Conservation (phyloP, 2,329 filamentous ascomycete genomes). For the Pseudogymnoascus sp. region DNA sequence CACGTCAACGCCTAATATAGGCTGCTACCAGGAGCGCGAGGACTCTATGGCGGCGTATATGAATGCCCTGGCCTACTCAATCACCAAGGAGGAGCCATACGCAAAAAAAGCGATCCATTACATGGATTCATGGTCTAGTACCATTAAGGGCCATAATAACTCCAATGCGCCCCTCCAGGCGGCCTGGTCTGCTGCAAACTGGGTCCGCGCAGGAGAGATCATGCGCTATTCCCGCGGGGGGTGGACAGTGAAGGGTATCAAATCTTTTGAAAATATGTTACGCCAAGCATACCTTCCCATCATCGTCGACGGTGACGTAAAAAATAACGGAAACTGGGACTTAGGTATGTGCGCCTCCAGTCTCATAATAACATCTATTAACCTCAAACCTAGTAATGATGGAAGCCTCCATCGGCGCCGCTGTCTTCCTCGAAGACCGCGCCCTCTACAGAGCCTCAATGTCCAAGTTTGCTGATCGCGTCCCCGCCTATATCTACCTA, state of each 20-base stretch:
- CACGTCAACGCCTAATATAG: slow-evolving; percentile 22
- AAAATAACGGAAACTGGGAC: slow-evolving; percentile 23
- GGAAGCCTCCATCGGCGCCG: slow-evolving; percentile 20
- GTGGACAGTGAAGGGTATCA: slow-evolving; percentile 18
- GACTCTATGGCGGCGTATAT: slow-evolving; percentile 25
- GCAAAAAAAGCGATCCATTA: slow-evolving; percentile 23
- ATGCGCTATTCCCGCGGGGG: slow-evolving; percentile 22
- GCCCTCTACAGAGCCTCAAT: slow-evolving; percentile 21
- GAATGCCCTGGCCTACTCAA: slow-evolving; percentile 23
- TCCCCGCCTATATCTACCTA: slow-evolving; percentile 24
- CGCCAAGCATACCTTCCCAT: slow-evolving; percentile 22
- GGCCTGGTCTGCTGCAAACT: slow-evolving; percentile 24
- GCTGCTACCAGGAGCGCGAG: slow-evolving; percentile 23
- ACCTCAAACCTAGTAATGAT: slow-evolving; percentile 19
- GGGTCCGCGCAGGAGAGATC: slow-evolving; percentile 25
- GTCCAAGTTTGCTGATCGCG: slow-evolving; percentile 19
- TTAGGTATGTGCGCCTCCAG: slow-evolving; percentile 16
- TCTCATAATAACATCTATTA: neutral
- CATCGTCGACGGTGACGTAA: slow-evolving; percentile 14
- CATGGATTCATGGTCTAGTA: slow-evolving; percentile 24
- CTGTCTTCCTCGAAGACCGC: slow-evolving; percentile 23
- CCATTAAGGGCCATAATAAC: slow-evolving; percentile 21
- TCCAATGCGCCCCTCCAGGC: slow-evolving; percentile 26
- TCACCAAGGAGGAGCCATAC: slow-evolving; percentile 18
- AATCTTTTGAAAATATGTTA: slow-evolving; percentile 22